These are phyloP conservation scores for Punctularia strigosozonata DNA, from an alignment of 768 basidiomycete species.

Conservation along the genomic window DNA sequence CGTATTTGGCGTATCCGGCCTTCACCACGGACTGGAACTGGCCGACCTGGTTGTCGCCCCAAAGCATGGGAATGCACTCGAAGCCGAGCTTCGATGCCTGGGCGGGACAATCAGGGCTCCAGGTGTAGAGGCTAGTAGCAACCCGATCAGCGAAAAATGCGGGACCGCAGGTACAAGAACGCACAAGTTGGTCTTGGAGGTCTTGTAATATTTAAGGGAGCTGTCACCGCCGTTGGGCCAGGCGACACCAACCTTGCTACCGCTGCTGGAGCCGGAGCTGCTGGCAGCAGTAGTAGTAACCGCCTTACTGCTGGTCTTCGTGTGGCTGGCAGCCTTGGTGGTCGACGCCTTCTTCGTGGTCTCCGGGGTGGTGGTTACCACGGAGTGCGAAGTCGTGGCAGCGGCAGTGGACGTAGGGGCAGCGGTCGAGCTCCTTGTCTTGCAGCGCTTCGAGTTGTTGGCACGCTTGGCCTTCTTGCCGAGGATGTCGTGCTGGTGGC, in stretches of 20 bases:
- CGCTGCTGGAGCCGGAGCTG: neutral
- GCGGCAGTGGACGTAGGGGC: slow-evolving; percentile 10
- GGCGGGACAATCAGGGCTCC: slow-evolving; percentile 44
- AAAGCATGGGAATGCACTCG: slow-evolving; percentile 54
- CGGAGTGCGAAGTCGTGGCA: slow-evolving; percentile 8
- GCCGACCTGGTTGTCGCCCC: slow-evolving; percentile 42
- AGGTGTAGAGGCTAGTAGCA: slow-evolving; percentile 42
- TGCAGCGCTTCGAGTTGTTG: slow-evolving; percentile 38
- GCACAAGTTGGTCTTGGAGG: slow-evolving; percentile 30
- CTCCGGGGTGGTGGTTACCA: slow-evolving; percentile 6
- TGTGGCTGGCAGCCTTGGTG: slow-evolving; percentile 11
- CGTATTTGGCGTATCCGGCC: slow-evolving; percentile 36
- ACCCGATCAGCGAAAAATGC: too few relatives aligned
- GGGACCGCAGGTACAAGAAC: too few relatives aligned
- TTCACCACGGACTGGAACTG: slow-evolving; percentile 37
- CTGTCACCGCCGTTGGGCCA: slow-evolving; percentile 50
- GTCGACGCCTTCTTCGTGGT: slow-evolving; percentile 6
- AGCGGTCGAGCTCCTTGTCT: slow-evolving; percentile 14
- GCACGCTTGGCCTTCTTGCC: slow-evolving; percentile 42
- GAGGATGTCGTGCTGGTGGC: slow-evolving; percentile 31
- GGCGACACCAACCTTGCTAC: slow-evolving; percentile 46
- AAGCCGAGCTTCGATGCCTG: slow-evolving; percentile 33
- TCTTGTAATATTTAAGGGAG: slow-evolving; percentile 40
- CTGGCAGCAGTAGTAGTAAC: slow-evolving; percentile 2
- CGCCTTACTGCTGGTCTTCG: slow-evolving; percentile 2